Percentiles rank a stretch among this genome's conserved stretches.
Conservation (phyloP, 352 stramenopile genomes). For the Globisporangium takayamanum region DNA sequence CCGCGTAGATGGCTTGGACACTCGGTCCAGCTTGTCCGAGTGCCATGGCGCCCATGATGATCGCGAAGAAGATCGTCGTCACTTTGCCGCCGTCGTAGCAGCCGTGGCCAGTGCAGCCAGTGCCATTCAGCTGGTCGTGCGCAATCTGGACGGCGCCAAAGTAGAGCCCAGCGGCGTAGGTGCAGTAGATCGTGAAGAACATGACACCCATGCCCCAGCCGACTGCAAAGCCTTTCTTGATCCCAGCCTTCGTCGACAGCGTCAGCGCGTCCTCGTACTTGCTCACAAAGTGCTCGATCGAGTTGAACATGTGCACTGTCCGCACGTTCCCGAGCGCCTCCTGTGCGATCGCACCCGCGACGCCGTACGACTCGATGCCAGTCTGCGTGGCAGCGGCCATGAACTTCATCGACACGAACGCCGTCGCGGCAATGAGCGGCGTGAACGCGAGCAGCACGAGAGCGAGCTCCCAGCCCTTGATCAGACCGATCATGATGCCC, state of each 20-base stretch:
- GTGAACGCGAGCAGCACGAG: conserved; percentile 64
- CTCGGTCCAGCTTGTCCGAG: conserved; percentile 62
- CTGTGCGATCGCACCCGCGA: conserved; percentile 62
- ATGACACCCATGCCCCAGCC: conserved; percentile 56
- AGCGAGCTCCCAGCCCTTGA: conserved; percentile 59
- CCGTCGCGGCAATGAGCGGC: conserved; percentile 48
- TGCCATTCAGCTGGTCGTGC: conserved; percentile 45
- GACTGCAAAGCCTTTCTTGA: conserved; percentile 44
- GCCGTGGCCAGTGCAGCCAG: conserved; percentile 25
- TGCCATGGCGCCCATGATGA: conserved; percentile 71
- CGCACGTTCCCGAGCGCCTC: conserved; percentile 63
- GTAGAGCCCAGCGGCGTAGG: conserved; percentile 74
- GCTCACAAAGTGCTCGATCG: conserved; percentile 41
- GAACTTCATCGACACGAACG: conserved; percentile 49
- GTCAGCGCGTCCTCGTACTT: conserved; percentile 53
- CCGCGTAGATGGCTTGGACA: conserved; percentile 46
- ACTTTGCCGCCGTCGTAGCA: conserved; percentile 67
- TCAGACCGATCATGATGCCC: conserved; percentile 55
- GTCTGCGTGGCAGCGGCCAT: conserved; percentile 39
- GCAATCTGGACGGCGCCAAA: conserved; percentile 67
- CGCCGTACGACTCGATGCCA: conserved; percentile 49
- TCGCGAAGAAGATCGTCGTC: conserved; percentile 60
- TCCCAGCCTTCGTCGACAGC: conserved; percentile 34
- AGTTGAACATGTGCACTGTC: conserved; percentile 77
- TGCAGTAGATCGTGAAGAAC: conserved; percentile 61